Evolutionary conservation across 805 yeast genomes (phyloP).

Genomic region (Candida bentonensis): DNA sequence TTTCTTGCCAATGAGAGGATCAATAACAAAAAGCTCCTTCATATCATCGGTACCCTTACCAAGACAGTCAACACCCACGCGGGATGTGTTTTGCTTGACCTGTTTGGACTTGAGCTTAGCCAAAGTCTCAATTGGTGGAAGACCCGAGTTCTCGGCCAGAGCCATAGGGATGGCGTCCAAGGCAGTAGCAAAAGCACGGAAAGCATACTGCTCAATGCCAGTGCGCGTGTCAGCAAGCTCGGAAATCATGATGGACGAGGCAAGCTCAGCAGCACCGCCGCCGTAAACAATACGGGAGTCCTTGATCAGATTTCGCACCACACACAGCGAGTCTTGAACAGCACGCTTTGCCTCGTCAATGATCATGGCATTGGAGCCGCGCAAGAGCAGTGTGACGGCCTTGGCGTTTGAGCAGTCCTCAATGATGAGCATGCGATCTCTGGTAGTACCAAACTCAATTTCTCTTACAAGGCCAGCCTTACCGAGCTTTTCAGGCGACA

Average conservation of each 20-base stretch:
- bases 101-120: conserved; percentile 76
- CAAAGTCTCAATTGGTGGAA: conserved; percentile 84
- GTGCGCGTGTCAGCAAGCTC: conserved; percentile 85
- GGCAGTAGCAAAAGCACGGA: conserved; percentile 87
- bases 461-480: conserved; percentile 75
- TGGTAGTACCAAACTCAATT: conserved; percentile 88
- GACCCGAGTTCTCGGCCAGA: conserved; percentile 92
- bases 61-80: conserved; percentile 87
- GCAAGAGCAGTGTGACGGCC: conserved; percentile 82
- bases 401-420: conserved; percentile 78
- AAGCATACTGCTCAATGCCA: conserved; percentile 96
- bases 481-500: conserved; percentile 71
- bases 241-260: conserved; percentile 82
- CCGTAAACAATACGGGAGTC: conserved; percentile 96
- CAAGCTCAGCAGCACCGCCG: conserved; percentile 96
- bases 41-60: conserved; percentile 81
- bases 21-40: conserved; percentile 89
- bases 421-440: conserved; percentile 88
- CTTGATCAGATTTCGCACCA: conserved; percentile 84
- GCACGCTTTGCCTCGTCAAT: conserved; percentile 96
- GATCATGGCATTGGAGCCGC: conserved; percentile 97
- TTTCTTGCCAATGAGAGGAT: conserved; percentile 93
- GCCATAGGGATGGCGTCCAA: conserved; percentile 88
- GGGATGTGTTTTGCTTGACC: conserved; percentile 51
- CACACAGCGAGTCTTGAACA: conserved; percentile 90